A percentile compares a stretch with the other conserved stretches of the same genome.
Evolutionary conservation across 2,329 filamentous ascomycete genomes (phyloP).

Genomic region (Claviceps spartinae): DNA sequence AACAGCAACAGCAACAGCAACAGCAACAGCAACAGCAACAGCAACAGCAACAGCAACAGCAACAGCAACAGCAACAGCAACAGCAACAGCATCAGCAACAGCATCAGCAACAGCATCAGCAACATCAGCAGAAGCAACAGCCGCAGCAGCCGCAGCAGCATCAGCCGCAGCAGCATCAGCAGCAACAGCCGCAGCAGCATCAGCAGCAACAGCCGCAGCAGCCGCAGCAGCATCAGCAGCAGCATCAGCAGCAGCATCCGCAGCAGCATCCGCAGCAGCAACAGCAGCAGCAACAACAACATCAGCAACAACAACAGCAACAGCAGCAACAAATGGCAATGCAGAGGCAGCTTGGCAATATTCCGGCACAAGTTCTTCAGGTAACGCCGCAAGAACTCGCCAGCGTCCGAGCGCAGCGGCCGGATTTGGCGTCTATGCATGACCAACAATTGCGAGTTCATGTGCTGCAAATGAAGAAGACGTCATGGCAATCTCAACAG

Average conservation of each 20-base stretch:
- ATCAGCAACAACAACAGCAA: conserved; percentile 12
- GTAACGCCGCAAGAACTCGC: conserved; percentile 21
- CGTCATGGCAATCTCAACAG: conserved; percentile 19
- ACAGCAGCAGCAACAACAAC: conserved; percentile 11
- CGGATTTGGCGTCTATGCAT: conserved; percentile 14
- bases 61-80: neutral
- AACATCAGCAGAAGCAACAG: neutral
- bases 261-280: neutral
- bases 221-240: neutral
- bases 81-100: conserved; percentile 7
- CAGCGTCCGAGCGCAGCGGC: conserved; percentile 15
- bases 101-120: neutral
- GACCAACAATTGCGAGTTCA: conserved; percentile 22
- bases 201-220: conserved; percentile 1
- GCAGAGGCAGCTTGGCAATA: conserved; percentile 13
- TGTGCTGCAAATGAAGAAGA: conserved; percentile 21
- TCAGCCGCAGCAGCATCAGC: neutral
- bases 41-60: conserved; percentile 9
- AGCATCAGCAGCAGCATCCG: neutral
- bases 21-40: conserved; percentile 11
- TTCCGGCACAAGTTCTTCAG: conserved; percentile 20
- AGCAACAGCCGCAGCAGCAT: neutral
- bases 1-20: conserved; percentile 13
- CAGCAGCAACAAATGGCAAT: conserved; percentile 11
- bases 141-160: neutral